A percentile compares a stretch with the other conserved stretches of the same genome.
Evolutionary conservation across 495 filamentous ascomycete genomes (phyloP).

Genomic region (Glonium stellatum): DNA sequence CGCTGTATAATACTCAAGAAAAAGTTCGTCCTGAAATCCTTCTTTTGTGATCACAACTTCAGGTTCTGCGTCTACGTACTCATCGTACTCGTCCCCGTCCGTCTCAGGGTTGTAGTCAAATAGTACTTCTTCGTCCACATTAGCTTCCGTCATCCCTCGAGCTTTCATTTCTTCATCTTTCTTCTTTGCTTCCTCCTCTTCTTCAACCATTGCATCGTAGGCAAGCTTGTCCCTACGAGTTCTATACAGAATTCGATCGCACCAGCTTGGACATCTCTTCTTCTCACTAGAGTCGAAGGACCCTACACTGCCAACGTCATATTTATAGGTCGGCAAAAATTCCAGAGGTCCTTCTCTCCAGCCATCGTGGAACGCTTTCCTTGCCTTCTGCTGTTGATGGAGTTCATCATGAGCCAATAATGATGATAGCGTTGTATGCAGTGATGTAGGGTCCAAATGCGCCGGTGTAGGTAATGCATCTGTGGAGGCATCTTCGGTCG

Average conservation of each 20-base stretch:
- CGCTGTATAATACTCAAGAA: conserved; percentile 70
- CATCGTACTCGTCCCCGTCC: conserved; percentile 58
- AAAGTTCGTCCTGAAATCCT: conserved; percentile 56
- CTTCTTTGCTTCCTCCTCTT: conserved; percentile 59
- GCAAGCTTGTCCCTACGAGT: conserved; percentile 61
- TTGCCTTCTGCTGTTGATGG: conserved; percentile 58
- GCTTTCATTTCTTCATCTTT: conserved; percentile 80
- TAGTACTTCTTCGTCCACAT: conserved; percentile 71
- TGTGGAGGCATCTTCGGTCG: not conserved
- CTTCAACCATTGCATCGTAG: conserved; percentile 60
- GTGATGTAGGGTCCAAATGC: conserved; percentile 51
- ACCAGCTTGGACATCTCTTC: conserved; percentile 88
- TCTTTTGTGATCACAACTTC: conserved; percentile 47
- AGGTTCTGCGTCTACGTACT: conserved; percentile 47
- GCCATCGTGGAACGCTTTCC: conserved; percentile 78
- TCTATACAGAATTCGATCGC: conserved; percentile 88
- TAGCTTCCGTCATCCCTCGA: conserved; percentile 62
- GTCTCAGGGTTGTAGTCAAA: conserved; percentile 85
- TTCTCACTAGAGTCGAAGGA: conserved; percentile 95
- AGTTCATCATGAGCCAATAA: conserved; percentile 89
- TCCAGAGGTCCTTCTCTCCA: conserved; percentile 85
- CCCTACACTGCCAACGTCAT: conserved; percentile 89
- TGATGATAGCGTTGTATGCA: conserved; percentile 80
- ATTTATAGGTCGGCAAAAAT: conserved; percentile 96
- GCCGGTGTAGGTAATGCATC: conserved; percentile 18